Evolutionary conservation across 257 asterid species (phyloP), one percentile per base, ranked within the genome.

Genomic region (Primulina huaijiensis): DNA sequence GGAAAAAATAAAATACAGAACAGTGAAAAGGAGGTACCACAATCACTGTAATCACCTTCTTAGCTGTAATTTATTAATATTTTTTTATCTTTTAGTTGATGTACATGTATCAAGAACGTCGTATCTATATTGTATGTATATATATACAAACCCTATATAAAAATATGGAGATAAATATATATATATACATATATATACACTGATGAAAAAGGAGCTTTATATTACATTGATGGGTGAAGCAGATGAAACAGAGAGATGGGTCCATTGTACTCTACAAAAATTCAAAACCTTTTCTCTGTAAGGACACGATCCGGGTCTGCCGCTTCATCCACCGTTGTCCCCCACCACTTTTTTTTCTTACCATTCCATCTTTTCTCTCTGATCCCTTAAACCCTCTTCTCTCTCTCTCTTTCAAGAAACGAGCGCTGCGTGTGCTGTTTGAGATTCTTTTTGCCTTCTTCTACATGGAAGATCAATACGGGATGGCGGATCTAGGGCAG

Each of bases 271-370:
- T 77, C 72, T 75, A 68, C 86, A 74, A 65, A 80, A 84, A 78
- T 82, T 83, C 87, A 83, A 80, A 77, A 55, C 78, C 72, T 72
- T 80, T 82, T 76, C 56, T 72, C 74, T 64, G 72, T 57, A 80
- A 81, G 75, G 76, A 90, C 97, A 88, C 85, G 95, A 88, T 89
- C 98, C 97, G 97, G 80, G 84, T 89, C 91, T 76, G 86, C 82
- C 97, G 97, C 90, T 81, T 81, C 89, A 79, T 72, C 75, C 89
- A 75, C 84, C 79, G 67, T 74, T 79, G 76, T 73, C 83, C 67
- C 64, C 78, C 68, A 40, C 23, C 23, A 21, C 23, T 21, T 21
- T 21, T 1, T 21, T 21, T 21, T 21, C 23, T 21, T 21, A 21
- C 23, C 23, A 21, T 21, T 21, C 23, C 23, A 21, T 21, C 0